Conservation (phyloP, 208 protist species). For the Leishmania lainsoni region DNA sequence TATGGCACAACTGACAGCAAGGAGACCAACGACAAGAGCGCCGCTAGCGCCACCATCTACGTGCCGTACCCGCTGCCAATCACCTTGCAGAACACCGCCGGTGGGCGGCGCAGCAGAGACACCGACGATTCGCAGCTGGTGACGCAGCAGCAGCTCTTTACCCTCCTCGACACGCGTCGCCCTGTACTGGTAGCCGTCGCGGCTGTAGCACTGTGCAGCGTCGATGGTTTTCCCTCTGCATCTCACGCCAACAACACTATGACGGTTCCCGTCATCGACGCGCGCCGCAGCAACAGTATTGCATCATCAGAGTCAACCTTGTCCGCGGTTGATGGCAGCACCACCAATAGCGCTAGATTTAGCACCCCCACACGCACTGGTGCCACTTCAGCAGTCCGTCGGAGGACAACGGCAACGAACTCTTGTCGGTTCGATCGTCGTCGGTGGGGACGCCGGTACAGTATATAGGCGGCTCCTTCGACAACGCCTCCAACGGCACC, state of each 20-base stretch:
- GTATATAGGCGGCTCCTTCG: background rate
- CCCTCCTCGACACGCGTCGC: slow-evolving; percentile 22
- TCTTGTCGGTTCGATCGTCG: too few species aligned
- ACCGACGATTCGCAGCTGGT: background rate
- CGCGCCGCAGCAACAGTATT: too few species aligned
- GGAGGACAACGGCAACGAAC: background rate
- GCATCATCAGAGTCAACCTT: too few species aligned
- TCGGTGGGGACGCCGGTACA: background rate
- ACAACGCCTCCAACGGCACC: background rate
- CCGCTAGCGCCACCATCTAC: background rate
- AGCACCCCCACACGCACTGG: too few species aligned
- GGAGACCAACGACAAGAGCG: background rate
- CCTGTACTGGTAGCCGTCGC: slow-evolving; percentile 13
- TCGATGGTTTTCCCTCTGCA: background rate
- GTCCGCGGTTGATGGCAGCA: background rate
- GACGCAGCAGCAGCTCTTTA: slow-evolving; percentile 20
- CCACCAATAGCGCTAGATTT: background rate
- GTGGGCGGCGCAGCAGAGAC: background rate
- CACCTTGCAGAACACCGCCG: background rate
- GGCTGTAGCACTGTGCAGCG: background rate
- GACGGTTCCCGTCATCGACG: background rate
- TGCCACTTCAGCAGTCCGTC: too few species aligned
- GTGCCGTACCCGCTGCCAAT: background rate
- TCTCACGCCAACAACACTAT: background rate
- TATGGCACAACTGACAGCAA: background rate